Evolutionary conservation across 805 yeast species (phyloP), one percentile per base, ranked within the genome.

Genomic region (Starmerella vaccinii): DNA sequence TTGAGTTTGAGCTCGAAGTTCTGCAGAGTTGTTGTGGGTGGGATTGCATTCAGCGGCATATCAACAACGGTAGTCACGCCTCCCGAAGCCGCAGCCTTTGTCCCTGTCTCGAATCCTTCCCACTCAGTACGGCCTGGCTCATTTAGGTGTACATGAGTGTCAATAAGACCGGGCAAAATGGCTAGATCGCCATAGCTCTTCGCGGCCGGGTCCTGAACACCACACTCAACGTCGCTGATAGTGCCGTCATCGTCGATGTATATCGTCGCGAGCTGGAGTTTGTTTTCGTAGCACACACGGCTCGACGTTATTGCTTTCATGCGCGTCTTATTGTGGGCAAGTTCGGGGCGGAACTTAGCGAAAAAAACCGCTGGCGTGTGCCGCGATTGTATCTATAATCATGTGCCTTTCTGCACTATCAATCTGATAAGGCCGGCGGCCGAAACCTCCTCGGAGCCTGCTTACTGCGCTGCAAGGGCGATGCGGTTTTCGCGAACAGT

Each of bases 111-210:
- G 64, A 90, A 89, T 1, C 97, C 97, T 67, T 89, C 97, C 97
- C 97, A 89, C 55, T 88, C 95, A 1, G 97, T 89, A 59, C 97
- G 72, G n/a, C 97, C 97, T 0, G 97, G 97, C 60, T 90, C 97
- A 65, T 90, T 90, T 59, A 89, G 70, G 62, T 89, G 97, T 23
- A 89, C 97, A 65, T 89, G 97, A 5, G 95, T 76, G 62, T 89
- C 97, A 4, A 89, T 94, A 27, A 89, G 73, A 0, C 97, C 97
- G 0, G 97, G 97, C 71, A 90, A 70, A 12, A 89, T 74, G 29
- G 76, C 76, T 19, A 70, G 64, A 0, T 89, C 87, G 3, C 82
- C 71, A 4, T 81, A 79, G 55, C 80, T 72, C 38, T 80, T 65
- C 13, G 61, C 56, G 0, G 61, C 72, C 74, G 41, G 54, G 49